Evolutionary conservation across 768 basidiomycete species (phyloP).

Genomic region (Butyriboletus loyo): DNA sequence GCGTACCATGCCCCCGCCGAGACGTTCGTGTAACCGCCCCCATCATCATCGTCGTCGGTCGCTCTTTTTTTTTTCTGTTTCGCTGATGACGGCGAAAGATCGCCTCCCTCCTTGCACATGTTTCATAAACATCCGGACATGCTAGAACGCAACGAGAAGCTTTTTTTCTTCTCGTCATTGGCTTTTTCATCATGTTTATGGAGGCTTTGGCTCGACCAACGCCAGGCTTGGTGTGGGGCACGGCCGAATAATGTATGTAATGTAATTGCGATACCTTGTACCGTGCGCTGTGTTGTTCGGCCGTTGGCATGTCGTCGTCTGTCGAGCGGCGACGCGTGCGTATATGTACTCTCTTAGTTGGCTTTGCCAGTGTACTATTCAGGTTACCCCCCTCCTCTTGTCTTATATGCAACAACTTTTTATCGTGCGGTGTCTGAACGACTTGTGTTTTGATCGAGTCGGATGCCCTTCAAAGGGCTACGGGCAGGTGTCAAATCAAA

Average conservation of each 20-base stretch:
- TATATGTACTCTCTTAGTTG: conserved; percentile 8
- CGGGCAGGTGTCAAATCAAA: neutral
- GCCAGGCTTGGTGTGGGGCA: neutral
- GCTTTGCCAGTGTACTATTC: conserved; percentile 10
- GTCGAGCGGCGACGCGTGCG: neutral
- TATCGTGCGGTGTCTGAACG: neutral
- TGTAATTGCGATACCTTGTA: conserved; percentile 25
- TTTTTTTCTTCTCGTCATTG: neutral
- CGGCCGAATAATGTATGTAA: conserved; percentile 17
- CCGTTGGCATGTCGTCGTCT: too few relatives aligned
- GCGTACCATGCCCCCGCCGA: conserved; percentile 12
- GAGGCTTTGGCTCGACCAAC: conserved; percentile 1
- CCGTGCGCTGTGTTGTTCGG: conserved; percentile 2
- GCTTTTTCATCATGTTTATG: conserved; percentile 8
- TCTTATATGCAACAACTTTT: conserved; percentile 14
- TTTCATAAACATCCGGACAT: conserved; percentile 7
- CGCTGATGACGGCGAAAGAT: neutral
- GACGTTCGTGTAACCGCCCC: conserved; percentile 12
- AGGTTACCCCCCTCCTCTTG: conserved; percentile 4
- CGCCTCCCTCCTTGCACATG: neutral
- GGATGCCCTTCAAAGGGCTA: neutral
- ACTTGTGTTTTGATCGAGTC: neutral
- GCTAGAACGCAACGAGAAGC: conserved; percentile 16
- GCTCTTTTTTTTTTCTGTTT: neutral
- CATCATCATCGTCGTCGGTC: neutral